Evolutionary conservation across 2,329 filamentous ascomycete species (phyloP), one percentile per base, ranked within the genome.

Genomic region (Fusarium sp.): DNA sequence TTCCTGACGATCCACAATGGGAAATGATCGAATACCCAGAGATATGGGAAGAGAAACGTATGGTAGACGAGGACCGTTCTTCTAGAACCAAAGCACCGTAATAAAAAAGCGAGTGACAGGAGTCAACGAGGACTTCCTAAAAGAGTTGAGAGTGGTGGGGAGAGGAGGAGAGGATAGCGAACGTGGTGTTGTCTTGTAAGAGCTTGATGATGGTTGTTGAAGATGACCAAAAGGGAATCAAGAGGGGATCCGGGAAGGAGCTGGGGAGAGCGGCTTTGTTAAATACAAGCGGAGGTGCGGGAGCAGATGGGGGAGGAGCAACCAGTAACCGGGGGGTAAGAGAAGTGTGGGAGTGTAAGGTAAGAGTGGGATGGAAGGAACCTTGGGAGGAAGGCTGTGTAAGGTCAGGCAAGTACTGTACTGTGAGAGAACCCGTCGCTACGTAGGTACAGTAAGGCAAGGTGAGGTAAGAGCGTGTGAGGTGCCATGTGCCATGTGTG

Each of bases 51-150:
- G 79, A 80, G 80, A 44, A 57, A 31, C 24, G 51, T 63, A 52
- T 53, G 46, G 51, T 62, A 43, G 52, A 72, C 53, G 58, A 57
- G 26, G 53, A 70, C 40, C 50, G 50, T 62, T 65, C 55, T 65
- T 68, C 33, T 47, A 69, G 49, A 71, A 71, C 57, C 71, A 81
- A 83, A 83, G 82, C 79, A 83, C 80, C 80, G 61, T 50, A 77
- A 79, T 80, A 83, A 90, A 89, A 83, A 89, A 91, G 89, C 89
- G 89, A 91, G 88, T 89, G 89, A 90, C 88, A 89, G 88, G 89
- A 91, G 88, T 85, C 89, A 82, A 85, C 88, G 88, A 91, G 89
- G 88, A 89, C 88, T 90, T 90, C 88, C 88, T 88, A 86, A 79
- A 36, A 67, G 62, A 58, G 67, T 68, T 77, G 77, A 76, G 72